phyloP scores from a whole-genome alignment of 2,329 filamentous ascomycete species.

The Claviceps quebecensis region DNA sequence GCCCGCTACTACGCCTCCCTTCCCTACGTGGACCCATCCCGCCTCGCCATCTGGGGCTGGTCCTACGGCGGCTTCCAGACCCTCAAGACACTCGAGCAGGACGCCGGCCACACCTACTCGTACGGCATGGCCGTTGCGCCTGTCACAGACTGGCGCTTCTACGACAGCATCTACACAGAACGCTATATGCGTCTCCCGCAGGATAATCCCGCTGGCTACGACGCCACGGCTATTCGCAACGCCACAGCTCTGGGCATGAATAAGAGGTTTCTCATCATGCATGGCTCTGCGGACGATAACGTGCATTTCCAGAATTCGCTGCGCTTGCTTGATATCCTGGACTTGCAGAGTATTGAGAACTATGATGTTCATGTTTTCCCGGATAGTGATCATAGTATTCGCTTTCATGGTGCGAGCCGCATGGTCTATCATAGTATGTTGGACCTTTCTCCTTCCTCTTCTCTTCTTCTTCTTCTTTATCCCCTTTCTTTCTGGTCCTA shows the following conservation, averaged over 20 bases:
- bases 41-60: constrained; percentile 96
- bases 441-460: background rate
- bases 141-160: constrained; percentile 96
- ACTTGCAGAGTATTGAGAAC: constrained; percentile 70
- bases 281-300: constrained; percentile 93
- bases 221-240: constrained; percentile 59
- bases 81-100: constrained; percentile 83
- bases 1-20: constrained; percentile 73
- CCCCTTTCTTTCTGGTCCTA: background rate
- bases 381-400: constrained; percentile 89
- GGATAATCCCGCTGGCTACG: constrained; percentile 65
- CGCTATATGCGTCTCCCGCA: constrained; percentile 95
- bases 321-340: constrained; percentile 71
- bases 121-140: constrained; percentile 98
- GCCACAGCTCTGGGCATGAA: constrained; percentile 58
- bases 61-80: constrained; percentile 93
- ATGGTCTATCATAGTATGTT: constrained; percentile 85
- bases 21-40: constrained; percentile 65
- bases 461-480: background rate
- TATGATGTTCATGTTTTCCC: constrained; percentile 96
- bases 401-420: constrained; percentile 80
- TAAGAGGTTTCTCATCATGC: constrained; percentile 87
- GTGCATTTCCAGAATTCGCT: constrained; percentile 95
- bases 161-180: constrained; percentile 89
- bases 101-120: constrained; percentile 77